Base-by-base conservation (phyloP, 805 yeast species). In the Diddensiella transvaalensis region DNA sequence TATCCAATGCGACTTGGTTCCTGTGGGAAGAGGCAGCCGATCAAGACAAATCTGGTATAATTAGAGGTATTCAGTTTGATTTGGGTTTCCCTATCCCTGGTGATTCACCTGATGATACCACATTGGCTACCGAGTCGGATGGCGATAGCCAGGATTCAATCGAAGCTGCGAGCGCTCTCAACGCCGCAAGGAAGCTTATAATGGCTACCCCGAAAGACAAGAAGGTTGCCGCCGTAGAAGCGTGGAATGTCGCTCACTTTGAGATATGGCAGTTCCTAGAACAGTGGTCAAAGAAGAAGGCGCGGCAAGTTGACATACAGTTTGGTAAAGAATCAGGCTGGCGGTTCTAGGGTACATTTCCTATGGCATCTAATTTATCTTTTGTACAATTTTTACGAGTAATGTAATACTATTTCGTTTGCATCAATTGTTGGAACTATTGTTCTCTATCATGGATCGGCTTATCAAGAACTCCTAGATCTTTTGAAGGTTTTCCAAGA, bases 261-360 rank as follows among this genome's bases (percentile, higher is more conserved):
- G 60, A 57, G 48, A 40, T 51, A 1, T 57, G 61, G 60, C 49
- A 26, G 30, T 56, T 56, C 35, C 23, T 56, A 2, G 22, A 26
- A 17, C 40, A 40, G n/a, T 48, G 47, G 49, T 17, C 45, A 5
- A 24, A 32, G 10, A n/a, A 32, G 17, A n/a, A 29, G 30, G 41
- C 32, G 11, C 8, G 13, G 8, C 32, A 26, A 26, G 11, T 26
- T 8, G 32, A 8, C 8, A 26, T 8, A 13, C 8, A 8, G 32
- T 26, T 26, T 26, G 32, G 32, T 13, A 26, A 26, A 26, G 13
- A 8, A 26, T n/a, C n/a, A n/a, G n/a, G n/a, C n/a, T n/a, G n/a
- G n/a, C n/a, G n/a, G n/a, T n/a, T n/a, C n/a, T n/a, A n/a, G n/a
- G n/a, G n/a, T n/a, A n/a, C n/a, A n/a, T n/a, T n/a, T n/a, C n/a